A percentile compares a stretch with the other conserved stretches of the same genome.
These are phyloP conservation scores for Fusarium sp. DNA, from an alignment of 2,329 filamentous ascomycete genomes.

Conservation along the genomic window DNA sequence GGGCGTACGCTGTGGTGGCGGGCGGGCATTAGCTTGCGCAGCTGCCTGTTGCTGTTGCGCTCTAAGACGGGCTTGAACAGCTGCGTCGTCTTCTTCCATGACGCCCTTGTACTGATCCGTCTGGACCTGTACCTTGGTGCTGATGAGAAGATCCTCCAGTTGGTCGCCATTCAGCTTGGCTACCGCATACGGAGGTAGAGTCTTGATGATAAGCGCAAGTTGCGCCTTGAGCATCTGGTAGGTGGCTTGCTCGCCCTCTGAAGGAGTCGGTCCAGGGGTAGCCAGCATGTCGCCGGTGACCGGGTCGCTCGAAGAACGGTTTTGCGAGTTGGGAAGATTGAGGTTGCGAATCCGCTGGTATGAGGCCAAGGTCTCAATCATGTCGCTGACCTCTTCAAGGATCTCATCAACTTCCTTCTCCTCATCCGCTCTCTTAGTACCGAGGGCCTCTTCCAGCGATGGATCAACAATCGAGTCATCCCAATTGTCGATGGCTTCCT, in stretches of 20 bases:
- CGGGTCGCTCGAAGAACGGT: conserved; percentile 70
- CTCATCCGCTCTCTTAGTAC: conserved; percentile 66
- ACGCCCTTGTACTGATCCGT: conserved; percentile 80
- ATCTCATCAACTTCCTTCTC: conserved; percentile 78
- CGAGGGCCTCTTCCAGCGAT: conserved; percentile 65
- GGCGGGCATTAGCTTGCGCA: conserved; percentile 52
- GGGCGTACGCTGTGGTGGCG: conserved; percentile 54
- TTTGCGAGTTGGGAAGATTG: conserved; percentile 73
- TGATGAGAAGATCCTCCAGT: conserved; percentile 85
- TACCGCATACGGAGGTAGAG: conserved; percentile 85
- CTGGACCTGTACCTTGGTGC: conserved; percentile 80
- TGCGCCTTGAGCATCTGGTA: conserved; percentile 84
- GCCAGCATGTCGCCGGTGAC: conserved; percentile 76
- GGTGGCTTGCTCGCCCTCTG: conserved; percentile 68
- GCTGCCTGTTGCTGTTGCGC: conserved; percentile 51
- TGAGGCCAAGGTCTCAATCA: conserved; percentile 81
- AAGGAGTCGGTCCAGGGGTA: conserved; percentile 75
- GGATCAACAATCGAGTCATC: conserved; percentile 70
- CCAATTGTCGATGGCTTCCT: conserved; percentile 69
- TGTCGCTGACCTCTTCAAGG: conserved; percentile 78
- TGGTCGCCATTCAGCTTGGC: conserved; percentile 89
- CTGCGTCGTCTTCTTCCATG: conserved; percentile 85
- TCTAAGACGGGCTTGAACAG: conserved; percentile 63
- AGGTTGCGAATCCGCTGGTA: conserved; percentile 84
- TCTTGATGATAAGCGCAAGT: conserved; percentile 78